Evolutionary conservation across 306 rosid genomes (phyloP), one percentile per base, ranked within the genome.

Genomic region (Pterocarpus santalinus): DNA sequence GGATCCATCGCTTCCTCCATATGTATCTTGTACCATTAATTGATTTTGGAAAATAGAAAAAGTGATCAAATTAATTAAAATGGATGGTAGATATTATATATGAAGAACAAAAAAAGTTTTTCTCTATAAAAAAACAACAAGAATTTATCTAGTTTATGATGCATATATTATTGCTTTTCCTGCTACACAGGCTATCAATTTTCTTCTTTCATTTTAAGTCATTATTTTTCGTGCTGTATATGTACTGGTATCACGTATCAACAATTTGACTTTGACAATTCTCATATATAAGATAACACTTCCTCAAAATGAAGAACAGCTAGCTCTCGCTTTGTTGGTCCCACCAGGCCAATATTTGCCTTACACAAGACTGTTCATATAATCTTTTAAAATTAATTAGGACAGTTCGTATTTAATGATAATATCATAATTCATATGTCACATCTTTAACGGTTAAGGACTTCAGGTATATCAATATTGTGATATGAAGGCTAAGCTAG

Each of bases 401-500:
- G 3, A 62, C 1, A 58, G 35, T 60, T 62, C 41, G 4, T 33
- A 11, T 62, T 62, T 62, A 32, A 62, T 32, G 38, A 62, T 62
- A 60, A 60, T 60, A 11, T 60, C 65, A 60, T 60, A 60, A 30
- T 60, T 60, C 67, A 62, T 34, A 62, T 30, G 41, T 11, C 67
- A 62, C 43, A 13, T 32, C 67, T 4, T 62, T 32, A 62, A 30
- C 10, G 36, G 65, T 60, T 60, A 7, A 1, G 13, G 35, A 28
- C 35, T 22, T 22, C 13, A 8, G 13, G 35, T 8, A 58, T 8
- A 22, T 28, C 35, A 58, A 58, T 16, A 52, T 52, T 13, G 22
- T 52, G 58, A 57, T 58, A 28, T 58, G 11, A 28, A 58, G 28
- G 65, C 4, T 17, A n/a, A n/a, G 63, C n/a, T 53, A 0, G 0